Percentiles rank a stretch among this genome's conserved stretches.
Evolutionary conservation across 2,329 filamentous ascomycete genomes (phyloP).

Genomic region (Eutypella sp.): DNA sequence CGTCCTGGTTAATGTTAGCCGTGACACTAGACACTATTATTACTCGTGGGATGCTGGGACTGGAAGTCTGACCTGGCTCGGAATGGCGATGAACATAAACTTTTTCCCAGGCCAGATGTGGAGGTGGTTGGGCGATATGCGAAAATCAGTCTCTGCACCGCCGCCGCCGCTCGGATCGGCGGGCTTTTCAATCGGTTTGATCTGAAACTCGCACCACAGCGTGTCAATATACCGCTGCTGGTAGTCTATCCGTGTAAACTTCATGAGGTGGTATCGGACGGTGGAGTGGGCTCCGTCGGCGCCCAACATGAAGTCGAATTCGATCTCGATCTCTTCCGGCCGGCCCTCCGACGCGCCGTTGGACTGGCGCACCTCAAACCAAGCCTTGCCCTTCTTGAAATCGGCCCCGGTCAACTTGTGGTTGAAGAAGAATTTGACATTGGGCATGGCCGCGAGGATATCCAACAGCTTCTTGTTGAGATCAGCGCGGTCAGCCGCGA

Average conservation of each 20-base stretch:
- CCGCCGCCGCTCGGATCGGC: conserved; percentile 7
- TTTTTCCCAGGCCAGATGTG: conserved; percentile 95
- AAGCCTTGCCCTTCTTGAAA: conserved; percentile 72
- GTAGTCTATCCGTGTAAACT: conserved; percentile 85
- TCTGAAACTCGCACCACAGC: conserved; percentile 93
- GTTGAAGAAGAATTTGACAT: conserved; percentile 88
- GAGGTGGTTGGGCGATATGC: conserved; percentile 85
- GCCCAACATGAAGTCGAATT: conserved; percentile 91
- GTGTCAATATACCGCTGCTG: conserved; percentile 94
- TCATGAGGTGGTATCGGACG: conserved; percentile 92
- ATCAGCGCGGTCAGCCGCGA: conserved; percentile 76
- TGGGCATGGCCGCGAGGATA: conserved; percentile 74
- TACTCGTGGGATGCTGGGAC: not conserved
- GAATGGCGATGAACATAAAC: conserved; percentile 98
- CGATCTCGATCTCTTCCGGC: conserved; percentile 69
- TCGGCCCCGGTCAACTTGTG: conserved; percentile 91
- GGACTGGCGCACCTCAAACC: conserved; percentile 65
- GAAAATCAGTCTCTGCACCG: conserved; percentile 49
- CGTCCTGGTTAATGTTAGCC: conserved; percentile 53
- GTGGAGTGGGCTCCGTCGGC: conserved; percentile 94
- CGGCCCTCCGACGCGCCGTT: conserved; percentile 36
- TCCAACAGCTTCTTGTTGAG: conserved; percentile 83
- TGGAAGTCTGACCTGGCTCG: conserved; percentile 49
- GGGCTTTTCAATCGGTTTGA: conserved; percentile 47
- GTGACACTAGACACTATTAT: not conserved